A percentile compares a stretch with the other conserved stretches of the same genome.
Evolutionary conservation across 768 basidiomycete species (phyloP).

Genomic region (Leccinellum albellum): DNA sequence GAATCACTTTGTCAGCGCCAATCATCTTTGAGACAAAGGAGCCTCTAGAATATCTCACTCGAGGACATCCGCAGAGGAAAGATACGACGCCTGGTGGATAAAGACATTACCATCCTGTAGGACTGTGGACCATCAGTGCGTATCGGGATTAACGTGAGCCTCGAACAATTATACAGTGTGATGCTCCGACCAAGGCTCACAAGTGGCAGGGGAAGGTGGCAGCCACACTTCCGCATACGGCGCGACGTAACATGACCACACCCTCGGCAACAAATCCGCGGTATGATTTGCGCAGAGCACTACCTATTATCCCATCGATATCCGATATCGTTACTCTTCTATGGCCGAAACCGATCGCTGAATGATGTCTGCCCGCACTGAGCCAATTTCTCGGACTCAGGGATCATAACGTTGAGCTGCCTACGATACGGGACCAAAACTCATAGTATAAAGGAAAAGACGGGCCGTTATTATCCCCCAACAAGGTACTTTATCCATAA

Average conservation of each 20-base stretch:
- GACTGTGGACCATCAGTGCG: conserved; percentile 77
- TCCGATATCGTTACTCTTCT: not conserved
- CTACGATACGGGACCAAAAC: not conserved
- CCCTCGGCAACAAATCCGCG: not conserved
- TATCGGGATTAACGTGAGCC: conserved; percentile 65
- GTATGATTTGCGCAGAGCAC: not conserved
- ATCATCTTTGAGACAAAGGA: conserved; percentile 58
- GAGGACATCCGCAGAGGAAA: conserved; percentile 63
- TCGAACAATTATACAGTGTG: conserved; percentile 1
- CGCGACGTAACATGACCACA: conserved; percentile 3
- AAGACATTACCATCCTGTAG: conserved; percentile 65
- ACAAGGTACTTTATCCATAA: not conserved
- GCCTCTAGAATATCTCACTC: conserved; percentile 53
- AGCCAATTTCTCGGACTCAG: not conserved
- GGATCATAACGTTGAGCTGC: not conserved
- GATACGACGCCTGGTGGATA: conserved; percentile 50
- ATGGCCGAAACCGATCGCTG: not conserved
- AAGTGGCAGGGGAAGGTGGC: conserved; percentile 84
- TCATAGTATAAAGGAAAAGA: not conserved
- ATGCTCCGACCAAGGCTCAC: conserved; percentile 37
- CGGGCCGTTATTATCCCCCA: not conserved
- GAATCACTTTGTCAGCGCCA: conserved; percentile 58
- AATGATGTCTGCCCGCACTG: not conserved
- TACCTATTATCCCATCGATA: not conserved
- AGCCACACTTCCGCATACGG: conserved; percentile 64